Evolutionary conservation across 352 stramenopile genomes (phyloP).

Genomic region (Phytophthora cajani): DNA sequence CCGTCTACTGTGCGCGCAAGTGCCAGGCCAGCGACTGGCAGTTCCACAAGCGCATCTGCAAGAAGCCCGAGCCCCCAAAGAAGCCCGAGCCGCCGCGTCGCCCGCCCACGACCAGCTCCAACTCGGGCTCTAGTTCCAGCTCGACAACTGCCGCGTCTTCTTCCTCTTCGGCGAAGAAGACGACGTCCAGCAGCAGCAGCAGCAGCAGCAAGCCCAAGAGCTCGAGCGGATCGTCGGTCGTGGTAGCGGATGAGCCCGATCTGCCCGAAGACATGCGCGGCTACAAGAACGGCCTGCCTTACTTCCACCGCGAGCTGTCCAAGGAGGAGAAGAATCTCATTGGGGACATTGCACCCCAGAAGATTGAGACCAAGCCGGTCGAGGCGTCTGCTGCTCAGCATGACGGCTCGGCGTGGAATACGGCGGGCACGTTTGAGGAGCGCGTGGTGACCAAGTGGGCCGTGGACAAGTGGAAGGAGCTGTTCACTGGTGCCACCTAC

Average conservation of each 20-base stretch:
- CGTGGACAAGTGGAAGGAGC: constrained; percentile 66
- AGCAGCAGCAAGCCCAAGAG: constrained; percentile 21
- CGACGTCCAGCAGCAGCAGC: background rate
- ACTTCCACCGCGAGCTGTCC: constrained; percentile 98
- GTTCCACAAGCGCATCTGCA: constrained; percentile 90
- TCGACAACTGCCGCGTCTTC: constrained; percentile 9
- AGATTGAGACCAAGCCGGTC: constrained; percentile 61
- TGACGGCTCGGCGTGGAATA: constrained; percentile 92
- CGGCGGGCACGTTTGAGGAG: constrained; percentile 92
- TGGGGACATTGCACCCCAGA: constrained; percentile 94
- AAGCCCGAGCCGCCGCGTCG: constrained; percentile 45
- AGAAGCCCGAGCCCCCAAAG: constrained; percentile 76
- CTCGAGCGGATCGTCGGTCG: constrained; percentile 41
- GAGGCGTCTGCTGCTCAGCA: constrained; percentile 42
- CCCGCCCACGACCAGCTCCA: constrained; percentile 13
- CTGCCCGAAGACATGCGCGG: constrained; percentile 65
- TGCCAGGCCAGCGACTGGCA: constrained; percentile 87
- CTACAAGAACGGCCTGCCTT: constrained; percentile 90
- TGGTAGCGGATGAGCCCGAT: constrained; percentile 76
- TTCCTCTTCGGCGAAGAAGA: constrained; percentile 27
- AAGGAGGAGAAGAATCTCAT: constrained; percentile 96
- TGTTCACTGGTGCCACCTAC: constrained; percentile 56
- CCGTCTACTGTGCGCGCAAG: constrained; percentile 77
- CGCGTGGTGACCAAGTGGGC: constrained; percentile 89
- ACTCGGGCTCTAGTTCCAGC: background rate